Percentiles rank a stretch among this genome's conserved stretches.
These are phyloP conservation scores for Naganishia kalamii DNA, from an alignment of 768 basidiomycete genomes.

Conservation along the genomic window DNA sequence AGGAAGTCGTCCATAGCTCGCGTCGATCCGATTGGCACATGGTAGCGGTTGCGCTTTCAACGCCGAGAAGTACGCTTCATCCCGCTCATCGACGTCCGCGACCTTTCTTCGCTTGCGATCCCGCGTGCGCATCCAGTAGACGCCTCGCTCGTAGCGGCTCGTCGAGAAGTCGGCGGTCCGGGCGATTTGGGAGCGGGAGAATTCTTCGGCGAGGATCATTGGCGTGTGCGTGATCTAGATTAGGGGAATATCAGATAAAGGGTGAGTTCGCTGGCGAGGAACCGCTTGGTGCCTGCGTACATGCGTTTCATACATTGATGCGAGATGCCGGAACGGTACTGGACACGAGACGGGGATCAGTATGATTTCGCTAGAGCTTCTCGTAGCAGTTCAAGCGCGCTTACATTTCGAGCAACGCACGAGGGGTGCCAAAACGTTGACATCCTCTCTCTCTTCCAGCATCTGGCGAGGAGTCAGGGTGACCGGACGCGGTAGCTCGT, in stretches of 20 bases:
- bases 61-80: conserved; percentile 1
- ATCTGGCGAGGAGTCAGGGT: conserved; percentile 43
- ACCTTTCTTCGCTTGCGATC: neutral
- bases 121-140: conserved; percentile 46
- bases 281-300: conserved; percentile 5
- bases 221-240: conserved; percentile 50
- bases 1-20: conserved; percentile 27
- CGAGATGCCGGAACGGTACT: conserved; percentile 50
- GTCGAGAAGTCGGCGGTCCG: conserved; percentile 50
- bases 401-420: conserved; percentile 50
- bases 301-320: conserved; percentile 50
- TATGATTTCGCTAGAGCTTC: neutral
- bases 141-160: conserved; percentile 47
- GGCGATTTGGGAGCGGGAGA: conserved; percentile 49
- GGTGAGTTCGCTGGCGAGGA: neutral
- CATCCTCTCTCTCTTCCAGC: conserved; percentile 39
- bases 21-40: conserved; percentile 1
- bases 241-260: neutral
- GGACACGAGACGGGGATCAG: neutral
- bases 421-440: conserved; percentile 49
- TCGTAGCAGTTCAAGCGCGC: neutral
- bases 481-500: conserved; percentile 31
- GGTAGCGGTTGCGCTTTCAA: conserved; percentile 17
- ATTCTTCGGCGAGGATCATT: conserved; percentile 52
- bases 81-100: neutral